Conservation (phyloP, 495 filamentous ascomycete species). For the Penicillium herquei region DNA sequence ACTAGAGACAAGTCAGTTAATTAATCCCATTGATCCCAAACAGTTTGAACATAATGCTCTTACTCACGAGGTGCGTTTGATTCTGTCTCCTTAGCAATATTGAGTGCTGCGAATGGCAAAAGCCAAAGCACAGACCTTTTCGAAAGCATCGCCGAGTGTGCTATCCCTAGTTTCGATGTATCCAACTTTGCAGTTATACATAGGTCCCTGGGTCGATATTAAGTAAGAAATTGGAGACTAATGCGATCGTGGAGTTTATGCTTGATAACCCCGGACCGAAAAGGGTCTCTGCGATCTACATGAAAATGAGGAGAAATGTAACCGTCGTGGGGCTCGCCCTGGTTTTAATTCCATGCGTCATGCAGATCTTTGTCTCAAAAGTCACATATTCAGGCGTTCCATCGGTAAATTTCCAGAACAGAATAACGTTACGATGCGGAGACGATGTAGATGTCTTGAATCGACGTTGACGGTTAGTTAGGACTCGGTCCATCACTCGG, state of each 20-base stretch:
- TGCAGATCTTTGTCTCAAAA: background rate
- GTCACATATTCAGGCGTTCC: background rate
- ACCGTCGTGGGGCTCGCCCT: conserved; percentile 7
- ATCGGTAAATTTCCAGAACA: conserved; percentile 10
- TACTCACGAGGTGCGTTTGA: background rate
- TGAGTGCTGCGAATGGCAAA: background rate
- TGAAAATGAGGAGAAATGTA: conserved; percentile 18
- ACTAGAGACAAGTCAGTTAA: conserved; percentile 17
- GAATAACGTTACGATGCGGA: background rate
- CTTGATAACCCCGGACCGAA: background rate
- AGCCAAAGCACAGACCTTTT: background rate
- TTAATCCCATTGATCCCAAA: background rate
- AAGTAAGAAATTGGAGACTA: no score
- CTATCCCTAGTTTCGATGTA: background rate
- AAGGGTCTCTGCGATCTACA: background rate
- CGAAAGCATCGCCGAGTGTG: background rate
- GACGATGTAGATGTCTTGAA: no score
- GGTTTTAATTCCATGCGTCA: background rate
- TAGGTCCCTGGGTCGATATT: no score
- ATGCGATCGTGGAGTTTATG: background rate
- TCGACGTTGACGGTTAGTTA: no score
- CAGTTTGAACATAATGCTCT: no score
- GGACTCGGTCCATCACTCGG: no score
- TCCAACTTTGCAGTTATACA: background rate
- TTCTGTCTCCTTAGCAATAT: no score